These are phyloP conservation scores for Neurospora terricola DNA, from an alignment of 495 filamentous ascomycete genomes.

Conservation along the genomic window DNA sequence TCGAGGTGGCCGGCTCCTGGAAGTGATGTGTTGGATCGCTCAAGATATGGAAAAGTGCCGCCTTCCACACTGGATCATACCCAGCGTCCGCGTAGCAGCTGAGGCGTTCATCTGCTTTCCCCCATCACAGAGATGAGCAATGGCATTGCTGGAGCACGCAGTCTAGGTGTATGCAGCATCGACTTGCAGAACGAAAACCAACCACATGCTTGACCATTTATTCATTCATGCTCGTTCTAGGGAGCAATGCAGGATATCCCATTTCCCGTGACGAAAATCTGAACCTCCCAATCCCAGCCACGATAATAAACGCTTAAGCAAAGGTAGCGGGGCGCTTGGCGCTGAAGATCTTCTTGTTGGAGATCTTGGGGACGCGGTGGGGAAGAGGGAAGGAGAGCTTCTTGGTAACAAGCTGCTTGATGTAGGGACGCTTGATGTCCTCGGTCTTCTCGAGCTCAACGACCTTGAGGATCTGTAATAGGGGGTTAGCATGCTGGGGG, in stretches of 20 bases:
- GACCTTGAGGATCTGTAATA: conserved; percentile 82
- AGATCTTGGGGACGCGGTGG: conserved; percentile 75
- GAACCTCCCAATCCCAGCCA: conserved; percentile 39
- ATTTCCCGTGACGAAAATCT: conserved; percentile 44
- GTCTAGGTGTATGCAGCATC: not conserved
- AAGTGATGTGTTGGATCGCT: not conserved
- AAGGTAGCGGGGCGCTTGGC: conserved; percentile 90
- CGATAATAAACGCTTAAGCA: conserved; percentile 35
- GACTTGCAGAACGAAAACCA: conserved; percentile 6
- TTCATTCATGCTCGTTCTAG: conserved; percentile 32
- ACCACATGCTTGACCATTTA: conserved; percentile 23
- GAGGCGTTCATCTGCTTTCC: not conserved
- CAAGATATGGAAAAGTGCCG: not conserved
- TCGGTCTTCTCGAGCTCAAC: conserved; percentile 89
- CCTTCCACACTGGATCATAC: not conserved
- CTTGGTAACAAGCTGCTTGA: conserved; percentile 94
- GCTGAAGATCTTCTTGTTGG: conserved; percentile 79
- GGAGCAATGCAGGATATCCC: conserved; percentile 42
- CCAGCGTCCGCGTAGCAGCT: not conserved
- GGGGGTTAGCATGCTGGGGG: conserved; percentile 17
- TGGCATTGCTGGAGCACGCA: not conserved
- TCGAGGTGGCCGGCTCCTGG: not conserved
- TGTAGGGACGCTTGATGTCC: conserved; percentile 93
- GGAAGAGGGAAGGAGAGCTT: conserved; percentile 96
- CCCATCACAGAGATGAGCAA: not conserved